Conservation (phyloP, 1,284 basidiomycete species). For the Rhodotorula mucilaginosa region DNA sequence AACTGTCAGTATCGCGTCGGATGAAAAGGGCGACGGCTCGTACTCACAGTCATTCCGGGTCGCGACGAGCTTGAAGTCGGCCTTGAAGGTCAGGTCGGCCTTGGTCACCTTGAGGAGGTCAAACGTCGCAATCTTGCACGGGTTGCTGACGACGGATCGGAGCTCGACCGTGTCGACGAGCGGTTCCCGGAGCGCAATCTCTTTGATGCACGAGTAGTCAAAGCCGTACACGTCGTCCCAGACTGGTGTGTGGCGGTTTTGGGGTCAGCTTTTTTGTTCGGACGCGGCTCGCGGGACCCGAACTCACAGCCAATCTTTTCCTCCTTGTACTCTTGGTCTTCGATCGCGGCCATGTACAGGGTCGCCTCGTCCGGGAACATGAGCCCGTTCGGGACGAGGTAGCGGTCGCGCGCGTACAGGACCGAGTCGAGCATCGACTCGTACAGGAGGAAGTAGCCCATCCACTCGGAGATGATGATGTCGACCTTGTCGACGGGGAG, state of each 20-base stretch:
- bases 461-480: slow-evolving; percentile 99
- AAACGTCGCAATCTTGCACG: slow-evolving; percentile 85
- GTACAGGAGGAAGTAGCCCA: slow-evolving; percentile 90
- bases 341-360: slow-evolving; percentile 92
- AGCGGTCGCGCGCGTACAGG: slow-evolving; percentile 92
- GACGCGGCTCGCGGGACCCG: not conserved
- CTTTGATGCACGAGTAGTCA: slow-evolving; percentile 99
- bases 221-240: slow-evolving; percentile 99
- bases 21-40: no score
- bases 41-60: slow-evolving; percentile 87
- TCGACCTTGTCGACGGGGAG: slow-evolving; percentile 81
- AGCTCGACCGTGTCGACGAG: slow-evolving; percentile 96
- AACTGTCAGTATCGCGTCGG: not conserved
- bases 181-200: slow-evolving; percentile 93
- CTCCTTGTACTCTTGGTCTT: slow-evolving; percentile 99
- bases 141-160: slow-evolving; percentile 85
- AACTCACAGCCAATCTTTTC: slow-evolving; percentile 96
- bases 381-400: slow-evolving; percentile 77
- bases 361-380: slow-evolving; percentile 97
- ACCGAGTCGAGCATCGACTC: slow-evolving; percentile 99
- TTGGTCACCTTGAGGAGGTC: slow-evolving; percentile 89
- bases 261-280: not conserved
- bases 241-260: slow-evolving; percentile 57
- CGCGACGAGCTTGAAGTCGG: slow-evolving; percentile 74
- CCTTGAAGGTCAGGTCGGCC: slow-evolving; percentile 85